Evolutionary conservation across 208 protist genomes (phyloP).

Genomic region (Blastocrithidia nonstop): DNA sequence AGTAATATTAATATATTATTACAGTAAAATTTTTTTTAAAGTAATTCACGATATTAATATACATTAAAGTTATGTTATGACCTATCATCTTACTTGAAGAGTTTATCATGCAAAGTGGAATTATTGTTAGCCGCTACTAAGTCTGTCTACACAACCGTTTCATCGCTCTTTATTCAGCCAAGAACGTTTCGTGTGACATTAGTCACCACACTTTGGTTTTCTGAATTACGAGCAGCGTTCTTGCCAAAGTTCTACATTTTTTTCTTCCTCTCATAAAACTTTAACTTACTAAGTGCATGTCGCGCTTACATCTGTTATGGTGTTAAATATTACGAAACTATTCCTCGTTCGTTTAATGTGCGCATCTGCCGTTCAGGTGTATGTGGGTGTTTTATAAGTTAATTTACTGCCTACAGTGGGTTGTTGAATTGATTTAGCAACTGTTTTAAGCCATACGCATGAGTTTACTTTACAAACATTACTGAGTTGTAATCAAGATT

Average conservation of each 20-base stretch:
- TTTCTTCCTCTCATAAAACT: slow-evolving; percentile 57
- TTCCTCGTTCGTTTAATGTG: slow-evolving; percentile 47
- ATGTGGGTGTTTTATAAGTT: slow-evolving; percentile 27
- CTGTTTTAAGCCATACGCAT: slow-evolving; percentile 16
- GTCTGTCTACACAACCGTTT: too few species aligned
- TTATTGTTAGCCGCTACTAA: too few species aligned
- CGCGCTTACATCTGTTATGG: slow-evolving; percentile 61
- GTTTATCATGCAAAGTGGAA: too few species aligned
- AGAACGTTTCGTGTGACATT: slow-evolving; percentile 70
- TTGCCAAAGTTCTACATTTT: slow-evolving; percentile 53
- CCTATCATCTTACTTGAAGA: too few species aligned
- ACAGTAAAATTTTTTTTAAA: too few species aligned
- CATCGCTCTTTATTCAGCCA: slow-evolving; percentile 68
- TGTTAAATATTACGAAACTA: slow-evolving; percentile 31
- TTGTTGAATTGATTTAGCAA: slow-evolving; percentile 33
- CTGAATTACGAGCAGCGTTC: slow-evolving; percentile 25
- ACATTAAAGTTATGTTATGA: too few species aligned
- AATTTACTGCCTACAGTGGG: slow-evolving; percentile 21
- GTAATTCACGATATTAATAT: too few species aligned
- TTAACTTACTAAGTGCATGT: slow-evolving; percentile 56
- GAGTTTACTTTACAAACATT: slow-evolving; percentile 37
- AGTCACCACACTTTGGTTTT: slow-evolving; percentile 51
- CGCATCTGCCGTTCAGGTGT: slow-evolving; percentile 17
- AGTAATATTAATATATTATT: too few species aligned
- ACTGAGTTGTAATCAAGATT: slow-evolving; percentile 57